Evolutionary conservation across 1,139 yeast genomes (phyloP).

Genomic region (Debaryomyces nepalensis): DNA sequence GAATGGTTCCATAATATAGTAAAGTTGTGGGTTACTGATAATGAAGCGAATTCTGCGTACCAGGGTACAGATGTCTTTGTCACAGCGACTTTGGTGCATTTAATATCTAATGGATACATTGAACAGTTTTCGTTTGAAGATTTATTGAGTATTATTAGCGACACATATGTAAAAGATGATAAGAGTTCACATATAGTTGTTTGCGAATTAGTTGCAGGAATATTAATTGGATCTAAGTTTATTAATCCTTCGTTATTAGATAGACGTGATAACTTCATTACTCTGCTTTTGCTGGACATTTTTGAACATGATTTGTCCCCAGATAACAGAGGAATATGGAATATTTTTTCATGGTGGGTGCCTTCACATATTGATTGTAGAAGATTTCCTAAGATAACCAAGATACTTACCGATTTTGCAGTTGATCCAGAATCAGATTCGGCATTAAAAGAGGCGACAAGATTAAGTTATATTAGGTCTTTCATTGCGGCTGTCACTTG

Average conservation of each 20-base stretch:
- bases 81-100: constrained; percentile 47
- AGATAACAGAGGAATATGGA: constrained; percentile 80
- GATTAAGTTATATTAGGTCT: constrained; percentile 61
- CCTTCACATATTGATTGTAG: constrained; percentile 70
- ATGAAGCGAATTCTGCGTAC: constrained; percentile 63
- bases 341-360: constrained; percentile 74
- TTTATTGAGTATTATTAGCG: constrained; percentile 54
- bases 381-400: constrained; percentile 60
- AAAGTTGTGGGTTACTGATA: constrained; percentile 63
- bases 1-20: constrained; percentile 64
- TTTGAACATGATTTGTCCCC: constrained; percentile 70
- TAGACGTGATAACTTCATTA: constrained; percentile 53
- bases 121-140: constrained; percentile 43
- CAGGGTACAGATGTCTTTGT: constrained; percentile 65
- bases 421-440: constrained; percentile 60
- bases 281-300: constrained; percentile 48
- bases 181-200: constrained; percentile 65
- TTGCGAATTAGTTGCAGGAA: constrained; percentile 64
- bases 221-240: constrained; percentile 54
- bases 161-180: constrained; percentile 61
- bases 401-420: constrained; percentile 50
- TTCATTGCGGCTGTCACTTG: constrained; percentile 61
- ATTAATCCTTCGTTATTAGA: constrained; percentile 23
- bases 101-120: constrained; percentile 50
- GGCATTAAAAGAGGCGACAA: constrained; percentile 70